Conservation (phyloP, 768 basidiomycete species). For the Mycena sanguinolenta region DNA sequence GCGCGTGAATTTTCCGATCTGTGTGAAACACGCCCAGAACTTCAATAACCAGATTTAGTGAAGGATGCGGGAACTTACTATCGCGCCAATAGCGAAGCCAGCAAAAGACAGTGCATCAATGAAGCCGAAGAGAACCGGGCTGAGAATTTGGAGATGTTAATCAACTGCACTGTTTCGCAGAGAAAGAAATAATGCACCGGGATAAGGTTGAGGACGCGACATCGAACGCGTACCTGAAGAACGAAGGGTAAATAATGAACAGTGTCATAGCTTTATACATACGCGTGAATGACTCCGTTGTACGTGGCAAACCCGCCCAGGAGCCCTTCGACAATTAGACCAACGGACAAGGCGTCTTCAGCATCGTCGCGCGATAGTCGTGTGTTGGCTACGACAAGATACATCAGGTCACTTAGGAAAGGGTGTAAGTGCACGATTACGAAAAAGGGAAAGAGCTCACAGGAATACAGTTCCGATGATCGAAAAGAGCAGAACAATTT, state of each 20-base stretch:
- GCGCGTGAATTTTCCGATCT: conserved; percentile 14
- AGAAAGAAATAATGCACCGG: neutral
- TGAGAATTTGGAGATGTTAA: neutral
- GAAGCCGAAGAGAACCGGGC: conserved; percentile 10
- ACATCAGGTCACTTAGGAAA: conserved; percentile 21
- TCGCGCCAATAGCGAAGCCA: conserved; percentile 16
- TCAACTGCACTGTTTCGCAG: neutral
- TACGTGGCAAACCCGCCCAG: conserved; percentile 29
- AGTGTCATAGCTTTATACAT: neutral
- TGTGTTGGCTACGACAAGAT: conserved; percentile 13
- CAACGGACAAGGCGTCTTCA: conserved; percentile 21
- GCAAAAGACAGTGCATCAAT: conserved; percentile 10
- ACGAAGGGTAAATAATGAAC: neutral
- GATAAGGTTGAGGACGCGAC: conserved; percentile 12
- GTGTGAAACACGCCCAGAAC: too few relatives aligned
- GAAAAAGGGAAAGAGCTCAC: neutral
- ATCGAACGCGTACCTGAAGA: conserved; percentile 9
- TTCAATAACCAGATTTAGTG: too few relatives aligned
- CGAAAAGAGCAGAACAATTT: neutral
- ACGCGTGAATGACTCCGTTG: conserved; percentile 27
- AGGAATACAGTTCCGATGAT: conserved; percentile 15
- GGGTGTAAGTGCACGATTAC: neutral
- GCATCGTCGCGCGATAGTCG: neutral
- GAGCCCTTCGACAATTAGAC: conserved; percentile 28
- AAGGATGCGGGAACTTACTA: neutral